Evolutionary conservation across 2,329 filamentous ascomycete species (phyloP).

Genomic region (Scleromitrula shiraiana): DNA sequence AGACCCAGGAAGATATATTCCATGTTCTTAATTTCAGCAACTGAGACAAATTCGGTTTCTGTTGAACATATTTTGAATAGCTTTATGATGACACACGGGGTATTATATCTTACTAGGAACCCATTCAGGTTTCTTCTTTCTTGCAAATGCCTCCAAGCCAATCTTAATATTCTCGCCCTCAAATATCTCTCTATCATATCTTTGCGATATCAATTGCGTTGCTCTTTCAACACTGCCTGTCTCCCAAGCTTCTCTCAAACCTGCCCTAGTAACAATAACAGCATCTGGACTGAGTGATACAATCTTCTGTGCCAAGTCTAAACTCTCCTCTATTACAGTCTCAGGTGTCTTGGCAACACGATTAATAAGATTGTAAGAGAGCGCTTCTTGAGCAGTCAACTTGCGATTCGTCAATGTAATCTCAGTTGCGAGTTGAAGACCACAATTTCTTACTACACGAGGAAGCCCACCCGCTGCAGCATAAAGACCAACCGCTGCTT

Average conservation of each 20-base stretch:
- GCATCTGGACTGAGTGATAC: constrained; percentile 63
- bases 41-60: too few species aligned
- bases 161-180: constrained; percentile 66
- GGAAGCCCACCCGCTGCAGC: constrained; percentile 65
- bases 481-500: constrained; percentile 62
- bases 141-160: constrained; percentile 67
- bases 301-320: constrained; percentile 54
- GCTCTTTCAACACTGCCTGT: constrained; percentile 47
- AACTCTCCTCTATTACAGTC: constrained; percentile 45
- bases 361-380: constrained; percentile 60
- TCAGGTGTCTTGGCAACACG: constrained; percentile 41
- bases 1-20: too few species aligned
- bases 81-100: too few species aligned
- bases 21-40: too few species aligned
- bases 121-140: constrained; percentile 63
- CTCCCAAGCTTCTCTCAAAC: constrained; percentile 65
- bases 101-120: constrained; percentile 52
- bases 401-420: constrained; percentile 58
- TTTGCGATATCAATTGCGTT: constrained; percentile 49
- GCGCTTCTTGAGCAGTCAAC: constrained; percentile 52
- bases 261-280: constrained; percentile 63
- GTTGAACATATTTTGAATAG: too few species aligned
- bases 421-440: constrained; percentile 60
- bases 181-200: constrained; percentile 46
- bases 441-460: constrained; percentile 54